Conservation (phyloP, 2,329 filamentous ascomycete species). For the Nemania abortiva region DNA sequence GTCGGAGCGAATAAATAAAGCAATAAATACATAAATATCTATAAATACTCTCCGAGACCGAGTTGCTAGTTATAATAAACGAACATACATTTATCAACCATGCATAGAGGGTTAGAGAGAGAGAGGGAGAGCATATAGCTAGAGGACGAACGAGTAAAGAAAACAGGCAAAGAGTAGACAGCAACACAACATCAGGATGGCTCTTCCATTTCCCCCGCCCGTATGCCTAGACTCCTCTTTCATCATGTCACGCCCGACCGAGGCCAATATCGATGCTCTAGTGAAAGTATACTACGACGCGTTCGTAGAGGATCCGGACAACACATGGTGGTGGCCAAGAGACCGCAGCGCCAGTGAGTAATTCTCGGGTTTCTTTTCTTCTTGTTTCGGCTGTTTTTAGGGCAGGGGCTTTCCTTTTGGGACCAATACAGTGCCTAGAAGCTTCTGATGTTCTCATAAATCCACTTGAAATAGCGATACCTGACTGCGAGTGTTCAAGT, state of each 20-base stretch:
- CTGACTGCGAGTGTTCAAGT: slow-evolving; percentile 5
- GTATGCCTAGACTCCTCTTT: slow-evolving; percentile 44
- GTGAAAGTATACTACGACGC: slow-evolving; percentile 47
- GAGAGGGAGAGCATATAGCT: background rate
- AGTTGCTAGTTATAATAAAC: background rate
- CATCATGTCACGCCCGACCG: slow-evolving; percentile 45
- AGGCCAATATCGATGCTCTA: slow-evolving; percentile 49
- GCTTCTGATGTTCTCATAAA: no score
- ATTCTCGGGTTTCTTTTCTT: no score
- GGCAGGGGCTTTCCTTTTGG: no score
- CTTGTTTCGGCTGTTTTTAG: no score
- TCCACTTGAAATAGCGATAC: no score
- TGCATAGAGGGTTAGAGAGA: background rate
- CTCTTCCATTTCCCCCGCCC: slow-evolving; percentile 46
- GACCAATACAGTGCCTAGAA: no score
- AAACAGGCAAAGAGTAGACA: background rate
- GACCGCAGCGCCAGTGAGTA: slow-evolving; percentile 36
- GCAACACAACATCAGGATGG: slow-evolving; percentile 37
- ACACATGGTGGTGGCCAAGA: slow-evolving; percentile 50
- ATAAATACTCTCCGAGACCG: background rate
- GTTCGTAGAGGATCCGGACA: slow-evolving; percentile 44
- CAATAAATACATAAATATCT: background rate
- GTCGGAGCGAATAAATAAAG: background rate
- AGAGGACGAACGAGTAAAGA: background rate
- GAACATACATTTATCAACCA: background rate